phyloP scores from a whole-genome alignment of 2,329 filamentous ascomycete genomes.

The Xylariales sp. region DNA sequence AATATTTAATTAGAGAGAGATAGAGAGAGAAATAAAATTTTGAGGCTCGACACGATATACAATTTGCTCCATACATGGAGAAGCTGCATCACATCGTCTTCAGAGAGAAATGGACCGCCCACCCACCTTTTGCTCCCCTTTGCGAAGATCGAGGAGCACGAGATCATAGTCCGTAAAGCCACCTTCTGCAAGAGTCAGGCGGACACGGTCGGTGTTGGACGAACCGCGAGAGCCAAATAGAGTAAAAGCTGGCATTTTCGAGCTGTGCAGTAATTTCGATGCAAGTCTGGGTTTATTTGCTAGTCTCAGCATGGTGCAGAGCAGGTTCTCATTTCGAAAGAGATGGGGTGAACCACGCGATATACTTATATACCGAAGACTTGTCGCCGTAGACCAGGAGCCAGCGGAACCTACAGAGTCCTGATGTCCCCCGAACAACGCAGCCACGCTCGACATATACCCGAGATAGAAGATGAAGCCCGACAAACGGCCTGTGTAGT shows the following conservation, averaged over 20 bases:
- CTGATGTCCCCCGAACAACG: background rate
- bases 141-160: conserved; percentile 30
- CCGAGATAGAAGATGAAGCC: background rate
- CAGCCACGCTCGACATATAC: background rate
- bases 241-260: conserved; percentile 37
- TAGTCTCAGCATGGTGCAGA: conserved; percentile 23
- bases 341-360: background rate
- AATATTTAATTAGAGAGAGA: background rate
- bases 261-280: conserved; percentile 23
- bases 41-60: conserved; percentile 4
- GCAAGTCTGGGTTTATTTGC: conserved; percentile 15
- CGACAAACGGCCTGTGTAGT: conserved; percentile 14
- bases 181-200: conserved; percentile 36
- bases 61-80: background rate
- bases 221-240: conserved; percentile 35
- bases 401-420: background rate
- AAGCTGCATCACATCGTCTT: background rate
- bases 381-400: background rate
- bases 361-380: background rate
- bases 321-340: background rate
- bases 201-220: conserved; percentile 37
- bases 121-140: conserved; percentile 36
- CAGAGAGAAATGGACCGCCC: conserved; percentile 11
- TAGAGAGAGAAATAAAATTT: no score
- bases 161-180: conserved; percentile 37